These are phyloP conservation scores for Xerocomellus amylosporus DNA, from an alignment of 768 basidiomycete species.

Conservation along the genomic window DNA sequence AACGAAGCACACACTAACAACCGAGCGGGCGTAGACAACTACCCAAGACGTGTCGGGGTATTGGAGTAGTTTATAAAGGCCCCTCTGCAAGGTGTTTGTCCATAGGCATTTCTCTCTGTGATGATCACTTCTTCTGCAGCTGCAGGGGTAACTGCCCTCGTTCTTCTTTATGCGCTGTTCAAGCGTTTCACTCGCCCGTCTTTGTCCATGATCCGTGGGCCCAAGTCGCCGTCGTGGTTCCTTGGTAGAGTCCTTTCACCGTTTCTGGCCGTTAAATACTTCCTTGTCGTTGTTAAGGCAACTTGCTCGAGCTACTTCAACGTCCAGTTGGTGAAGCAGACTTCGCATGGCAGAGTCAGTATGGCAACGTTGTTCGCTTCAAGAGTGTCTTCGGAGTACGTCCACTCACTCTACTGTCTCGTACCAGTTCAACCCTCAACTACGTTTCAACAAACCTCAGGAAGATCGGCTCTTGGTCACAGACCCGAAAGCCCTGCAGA, in stretches of 20 bases:
- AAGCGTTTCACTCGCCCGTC: constrained; percentile 1
- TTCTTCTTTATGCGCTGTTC: neutral
- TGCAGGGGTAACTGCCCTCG: neutral
- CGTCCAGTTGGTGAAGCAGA: constrained; percentile 27
- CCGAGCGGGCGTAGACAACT: too few species aligned
- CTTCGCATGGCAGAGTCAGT: constrained; percentile 29
- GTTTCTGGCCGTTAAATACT: constrained; percentile 2
- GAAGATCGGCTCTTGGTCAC: constrained; percentile 44
- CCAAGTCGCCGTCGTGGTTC: constrained; percentile 15
- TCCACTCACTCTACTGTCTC: neutral
- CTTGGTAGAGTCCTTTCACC: constrained; percentile 5
- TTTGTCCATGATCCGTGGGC: constrained; percentile 14
- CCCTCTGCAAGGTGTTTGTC: neutral
- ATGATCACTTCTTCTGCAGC: constrained; percentile 5
- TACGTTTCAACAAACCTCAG: constrained; percentile 21
- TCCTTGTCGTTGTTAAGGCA: constrained; percentile 17
- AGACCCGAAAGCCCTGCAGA: constrained; percentile 44
- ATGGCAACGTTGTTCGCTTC: constrained; percentile 26
- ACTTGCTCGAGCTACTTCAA: constrained; percentile 25
- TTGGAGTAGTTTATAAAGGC: neutral
- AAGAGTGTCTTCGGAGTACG: constrained; percentile 25
- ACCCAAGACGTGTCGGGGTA: neutral
- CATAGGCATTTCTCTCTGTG: too few species aligned
- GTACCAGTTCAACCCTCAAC: too few species aligned
- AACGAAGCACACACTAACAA: neutral